Evolutionary conservation across 2,329 filamentous ascomycete genomes (phyloP), one percentile per base, ranked within the genome.

Genomic region (Lasiodiplodia hormozganensis): DNA sequence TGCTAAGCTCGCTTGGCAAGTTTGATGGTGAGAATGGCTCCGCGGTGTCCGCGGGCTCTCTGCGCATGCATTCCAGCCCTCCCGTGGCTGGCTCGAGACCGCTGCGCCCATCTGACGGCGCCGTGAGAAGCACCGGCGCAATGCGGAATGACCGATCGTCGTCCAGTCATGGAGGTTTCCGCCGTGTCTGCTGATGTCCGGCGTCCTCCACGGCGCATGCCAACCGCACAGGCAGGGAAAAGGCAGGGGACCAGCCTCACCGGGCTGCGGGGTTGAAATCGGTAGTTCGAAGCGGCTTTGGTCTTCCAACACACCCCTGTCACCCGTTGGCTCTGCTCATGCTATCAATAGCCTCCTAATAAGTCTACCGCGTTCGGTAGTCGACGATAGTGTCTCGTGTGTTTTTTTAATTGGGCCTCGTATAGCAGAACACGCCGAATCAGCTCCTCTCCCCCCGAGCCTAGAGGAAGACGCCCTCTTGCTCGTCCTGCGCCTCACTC

Each of bases 391-490:
- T 21, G 12, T 36, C 43, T 21, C 10, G 28, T 28, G 60, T 34
- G 43, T 52, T 62, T 16, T 34, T 64, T 64, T 23, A 62, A 38
- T 62, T 64, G 60, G 36, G 18, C 18, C 60, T 64, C 60, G 60
- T 64, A 53, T 64, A 64, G 7, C 36, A 64, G 51, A 10, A 38
- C 36, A n/a, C 58, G 58, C 58, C 58, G 58, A 36, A 51, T 3
- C 58, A 51, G 31, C 11, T 51, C 36, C 34, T 23, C 18, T 60
- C 54, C 14, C 38, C 1, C 43, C 12, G 36, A 38, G 43, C 49
- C 72, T 69, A 73, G 16, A 73, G 67, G 49, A 69, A 72, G 14
- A 73, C 71, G 6, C 72, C 72, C 36, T 73, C 71, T 40, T 72
- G 71, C 40, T 69, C 71, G 23, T 67, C 49, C 31, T 53, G 25